phyloP scores from a whole-genome alignment of 75 land plant genomes.

The Adiantum capillusveneris region DNA sequence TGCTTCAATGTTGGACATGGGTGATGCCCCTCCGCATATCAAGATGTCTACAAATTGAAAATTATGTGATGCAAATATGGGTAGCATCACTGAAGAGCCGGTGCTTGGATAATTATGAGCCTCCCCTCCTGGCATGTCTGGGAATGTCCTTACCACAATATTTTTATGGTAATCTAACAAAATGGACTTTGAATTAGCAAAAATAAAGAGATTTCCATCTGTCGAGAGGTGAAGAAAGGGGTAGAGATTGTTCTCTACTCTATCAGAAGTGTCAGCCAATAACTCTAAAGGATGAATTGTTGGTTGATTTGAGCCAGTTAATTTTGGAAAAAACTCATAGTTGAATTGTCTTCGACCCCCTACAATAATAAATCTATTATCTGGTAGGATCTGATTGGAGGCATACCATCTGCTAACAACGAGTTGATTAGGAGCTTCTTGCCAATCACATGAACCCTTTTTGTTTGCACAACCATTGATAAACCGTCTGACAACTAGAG shows the following conservation, averaged over 20 bases:
- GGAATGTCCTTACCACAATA: slow-evolving; percentile 19
- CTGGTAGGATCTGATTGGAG: slow-evolving; percentile 11
- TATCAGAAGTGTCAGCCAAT: not conserved
- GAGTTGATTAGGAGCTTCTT: not conserved
- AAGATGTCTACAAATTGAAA: slow-evolving; percentile 33
- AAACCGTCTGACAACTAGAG: not conserved
- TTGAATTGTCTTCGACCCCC: slow-evolving; percentile 12
- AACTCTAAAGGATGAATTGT: slow-evolving; percentile 4
- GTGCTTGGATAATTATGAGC: slow-evolving; percentile 60
- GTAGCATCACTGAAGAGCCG: slow-evolving; percentile 72
- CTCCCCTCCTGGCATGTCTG: slow-evolving; percentile 35
- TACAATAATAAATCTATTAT: slow-evolving; percentile 4
- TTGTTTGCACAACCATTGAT: not conserved
- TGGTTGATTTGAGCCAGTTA: not conserved
- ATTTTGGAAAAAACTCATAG: slow-evolving; percentile 13
- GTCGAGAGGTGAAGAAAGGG: slow-evolving; percentile 69
- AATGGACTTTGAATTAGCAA: slow-evolving; percentile 56
- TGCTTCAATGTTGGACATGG: slow-evolving; percentile 8
- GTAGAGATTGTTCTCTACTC: slow-evolving; percentile 21
- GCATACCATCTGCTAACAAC: slow-evolving; percentile 9
- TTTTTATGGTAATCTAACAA: slow-evolving; percentile 36
- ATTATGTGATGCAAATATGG: slow-evolving; percentile 18
- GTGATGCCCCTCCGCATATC: slow-evolving; percentile 60
- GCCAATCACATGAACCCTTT: not conserved
- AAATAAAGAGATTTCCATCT: slow-evolving; percentile 73